Percentiles rank a stretch among this genome's conserved stretches.
Evolutionary conservation across 768 basidiomycete genomes (phyloP).

Genomic region (Kwoniella bestiolae): DNA sequence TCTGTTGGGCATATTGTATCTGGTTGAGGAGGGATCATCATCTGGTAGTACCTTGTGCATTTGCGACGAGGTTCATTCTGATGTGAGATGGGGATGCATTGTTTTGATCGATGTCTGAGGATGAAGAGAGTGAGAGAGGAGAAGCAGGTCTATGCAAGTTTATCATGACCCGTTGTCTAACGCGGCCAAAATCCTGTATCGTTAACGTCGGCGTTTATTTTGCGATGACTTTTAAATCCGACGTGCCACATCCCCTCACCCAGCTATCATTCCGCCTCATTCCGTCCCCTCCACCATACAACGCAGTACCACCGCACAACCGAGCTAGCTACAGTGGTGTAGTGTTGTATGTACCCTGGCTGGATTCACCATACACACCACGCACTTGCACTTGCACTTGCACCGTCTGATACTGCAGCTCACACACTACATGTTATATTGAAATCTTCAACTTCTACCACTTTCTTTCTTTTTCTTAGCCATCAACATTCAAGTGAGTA

Average conservation of each 20-base stretch:
- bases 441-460: conserved; percentile 4
- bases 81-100: not conserved
- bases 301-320: not conserved
- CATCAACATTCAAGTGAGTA: conserved; percentile 32
- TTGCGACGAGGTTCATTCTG: too few species aligned
- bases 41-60: too few species aligned
- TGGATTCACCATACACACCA: conserved; percentile 5
- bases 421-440: conserved; percentile 7
- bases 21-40: too few species aligned
- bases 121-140: too few species aligned
- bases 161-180: not conserved
- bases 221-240: conserved; percentile 12
- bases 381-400: not conserved
- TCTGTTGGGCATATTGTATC: not conserved
- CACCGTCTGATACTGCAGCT: too few species aligned
- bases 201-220: conserved; percentile 11
- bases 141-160: not conserved
- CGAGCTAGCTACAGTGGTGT: not conserved
- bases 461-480: conserved; percentile 13
- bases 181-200: not conserved
- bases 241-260: not conserved
- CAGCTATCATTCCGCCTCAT: not conserved
- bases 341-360: not conserved
- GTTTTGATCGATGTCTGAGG: not conserved
- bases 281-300: not conserved